Evolutionary conservation across 805 yeast species (phyloP), one percentile per base, ranked within the genome.

Genomic region (Metschnikowia shivogae): DNA sequence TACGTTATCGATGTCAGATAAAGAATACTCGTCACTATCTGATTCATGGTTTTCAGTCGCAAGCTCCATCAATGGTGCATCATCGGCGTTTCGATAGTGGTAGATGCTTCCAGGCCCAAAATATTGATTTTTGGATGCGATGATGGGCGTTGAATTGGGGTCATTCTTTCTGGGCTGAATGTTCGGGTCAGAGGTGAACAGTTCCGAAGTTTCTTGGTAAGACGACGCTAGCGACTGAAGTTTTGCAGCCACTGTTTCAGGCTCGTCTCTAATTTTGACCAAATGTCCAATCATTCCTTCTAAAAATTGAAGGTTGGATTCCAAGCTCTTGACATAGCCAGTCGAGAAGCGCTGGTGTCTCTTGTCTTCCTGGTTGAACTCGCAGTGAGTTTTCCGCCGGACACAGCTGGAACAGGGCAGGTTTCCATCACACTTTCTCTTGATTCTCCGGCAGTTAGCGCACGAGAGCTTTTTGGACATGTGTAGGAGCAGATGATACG

Each of bases 91-190:
- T 3, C 46, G 22, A 34, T 34, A 42, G 30, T 50, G 49, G 36
- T 41, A 54, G 10, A 54, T 52, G 24, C 52, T 49, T 13, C 57
- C 57, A 5, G 57, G 54, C 11, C 57, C 57, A 34, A 49, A 54
- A 22, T 47, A 53, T 33, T 45, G 48, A 34, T 45, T 40, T 2
- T 45, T 44, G 19, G 46, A 41, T 24, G 45, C 48, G 5, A 44
- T 36, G n/a, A 43, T 40, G 4, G 52, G 43, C 29, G 33, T 13
- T n/a, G 33, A 39, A 17, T 40, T 14, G 26, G 30, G 22, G n/a
- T 39, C 47, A 11, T 36, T 43, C 14, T 48, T 48, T 9, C 30
- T 39, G 14, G 46, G 48, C 20, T 39, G 40, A 12, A 44, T 30
- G 2, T 47, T 43, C 9, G 46, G 51, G 11, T 40, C 47, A 12